Base-by-base conservation (phyloP, 345 rosid species). In the Arabis hirsuta region DNA sequence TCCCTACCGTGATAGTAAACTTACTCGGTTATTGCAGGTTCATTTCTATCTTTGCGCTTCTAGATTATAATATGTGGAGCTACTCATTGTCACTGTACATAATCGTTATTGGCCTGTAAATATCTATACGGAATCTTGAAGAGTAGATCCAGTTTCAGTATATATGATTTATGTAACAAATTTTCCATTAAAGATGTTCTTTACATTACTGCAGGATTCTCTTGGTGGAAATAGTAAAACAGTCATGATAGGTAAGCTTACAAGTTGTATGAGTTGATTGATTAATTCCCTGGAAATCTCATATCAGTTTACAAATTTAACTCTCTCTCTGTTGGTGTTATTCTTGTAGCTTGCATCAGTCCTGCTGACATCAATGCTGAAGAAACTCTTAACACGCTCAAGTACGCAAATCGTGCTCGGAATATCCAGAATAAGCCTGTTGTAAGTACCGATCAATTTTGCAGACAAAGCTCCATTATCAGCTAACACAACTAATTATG, bases 141-240 rank as follows among this genome's bases (percentile, higher is more conserved):
- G 48, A 57, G 58, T n/a, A 19, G 6, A 48, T 59, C 51, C 20
- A 47, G 26, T 22, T 47, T n/a, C 7, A 24, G 38, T 65, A 45
- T 46, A 9, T 5, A 55, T 73, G 42, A 4, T 65, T 57, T 31
- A 42, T 20, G 76, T 12, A 71, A 38, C 6, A 53, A 12, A 3
- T 1, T 7, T 63, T 57, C 12, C 36, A 27, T 11, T 14, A 34
- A 67, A 46, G 38, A 20, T 63, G 45, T 22, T 24, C 41, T 46
- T 73, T 66, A 7, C 54, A 20, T 71, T 65, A 34, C 81, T 56
- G 78, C 84, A 89, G 92, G 96, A 89, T 61, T 89, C 96, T 31
- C 90, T 89, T 47, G 96, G 96, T 75, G 92, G 96, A 51, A 89
- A 89, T 77, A 89, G 96, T 79, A 86, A 78, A 86, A 89, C 96